These are phyloP conservation scores for Hyaloscypha finlandica DNA, from an alignment of 495 filamentous ascomycete species.

Conservation along the genomic window DNA sequence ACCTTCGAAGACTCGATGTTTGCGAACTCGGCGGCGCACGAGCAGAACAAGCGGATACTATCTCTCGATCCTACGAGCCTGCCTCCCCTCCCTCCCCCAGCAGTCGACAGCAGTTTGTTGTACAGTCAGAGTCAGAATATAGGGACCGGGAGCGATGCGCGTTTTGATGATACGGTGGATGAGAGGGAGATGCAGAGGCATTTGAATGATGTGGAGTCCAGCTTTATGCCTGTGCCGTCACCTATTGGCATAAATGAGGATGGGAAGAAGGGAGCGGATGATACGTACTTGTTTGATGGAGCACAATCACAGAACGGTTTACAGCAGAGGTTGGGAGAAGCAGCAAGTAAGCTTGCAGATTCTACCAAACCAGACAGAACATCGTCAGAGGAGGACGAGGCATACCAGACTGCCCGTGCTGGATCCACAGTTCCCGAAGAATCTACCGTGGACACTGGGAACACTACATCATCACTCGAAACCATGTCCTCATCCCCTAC, in stretches of 20 bases:
- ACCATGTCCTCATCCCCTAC: constrained; percentile 67
- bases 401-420: constrained; percentile 2
- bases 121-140: constrained; percentile 23
- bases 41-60: constrained; percentile 19
- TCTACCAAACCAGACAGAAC: constrained; percentile 27
- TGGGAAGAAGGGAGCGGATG: constrained; percentile 48
- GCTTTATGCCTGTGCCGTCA: constrained; percentile 59
- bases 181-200: constrained; percentile 66
- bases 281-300: constrained; percentile 65
- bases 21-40: constrained; percentile 14
- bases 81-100: constrained; percentile 27
- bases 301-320: constrained; percentile 31
- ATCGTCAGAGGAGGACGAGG: constrained; percentile 13
- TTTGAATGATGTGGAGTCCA: constrained; percentile 86
- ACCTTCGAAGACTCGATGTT: constrained; percentile 26
- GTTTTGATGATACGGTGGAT: constrained; percentile 54
- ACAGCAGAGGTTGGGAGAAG: not conserved
- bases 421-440: constrained; percentile 27
- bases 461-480: constrained; percentile 61
- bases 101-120: constrained; percentile 27
- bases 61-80: constrained; percentile 27
- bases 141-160: constrained; percentile 28
- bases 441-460: constrained; percentile 39
- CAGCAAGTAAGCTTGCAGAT: not conserved
- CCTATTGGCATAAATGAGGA: constrained; percentile 35